Conservation (phyloP, 805 yeast genomes). For the Candida lessepsii region DNA sequence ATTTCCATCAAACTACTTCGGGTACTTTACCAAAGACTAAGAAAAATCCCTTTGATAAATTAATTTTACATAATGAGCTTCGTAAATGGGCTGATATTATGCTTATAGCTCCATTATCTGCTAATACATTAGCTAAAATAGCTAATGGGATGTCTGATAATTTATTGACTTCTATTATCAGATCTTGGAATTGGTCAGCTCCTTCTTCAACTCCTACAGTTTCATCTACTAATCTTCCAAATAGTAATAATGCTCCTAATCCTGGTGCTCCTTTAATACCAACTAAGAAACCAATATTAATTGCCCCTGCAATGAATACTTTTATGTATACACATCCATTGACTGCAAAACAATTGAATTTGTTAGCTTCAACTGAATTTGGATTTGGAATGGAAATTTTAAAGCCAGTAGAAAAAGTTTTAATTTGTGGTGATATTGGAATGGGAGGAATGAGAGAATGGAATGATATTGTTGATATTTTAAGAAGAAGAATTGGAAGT, state of each 20-base stretch:
- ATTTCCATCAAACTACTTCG: conserved; percentile 19
- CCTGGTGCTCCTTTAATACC: background rate
- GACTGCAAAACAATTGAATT: conserved; percentile 38
- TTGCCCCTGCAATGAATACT: conserved; percentile 51
- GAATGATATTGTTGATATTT: conserved; percentile 44
- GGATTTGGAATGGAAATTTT: conserved; percentile 44
- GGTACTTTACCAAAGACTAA: conserved; percentile 22
- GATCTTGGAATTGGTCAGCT: conserved; percentile 37
- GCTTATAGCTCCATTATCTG: conserved; percentile 46
- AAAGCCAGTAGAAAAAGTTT: conserved; percentile 47
- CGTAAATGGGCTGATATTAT: conserved; percentile 49
- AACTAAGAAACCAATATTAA: conserved; percentile 40
- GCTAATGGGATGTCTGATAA: conserved; percentile 46
- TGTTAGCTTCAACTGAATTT: conserved; percentile 33
- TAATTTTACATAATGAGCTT: conserved; percentile 43
- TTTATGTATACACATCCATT: conserved; percentile 48
- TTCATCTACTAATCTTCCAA: conserved; percentile 7
- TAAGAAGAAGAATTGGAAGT: conserved; percentile 32
- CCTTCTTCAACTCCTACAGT: conserved; percentile 8
- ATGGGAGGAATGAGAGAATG: conserved; percentile 53
- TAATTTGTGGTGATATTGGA: conserved; percentile 49
- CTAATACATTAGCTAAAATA: conserved; percentile 44
- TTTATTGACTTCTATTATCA: conserved; percentile 39
- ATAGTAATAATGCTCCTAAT: background rate
- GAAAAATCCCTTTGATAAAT: conserved; percentile 34